Conservation (phyloP, 805 yeast genomes). For the Wickerhamomyces rabaulensis region DNA sequence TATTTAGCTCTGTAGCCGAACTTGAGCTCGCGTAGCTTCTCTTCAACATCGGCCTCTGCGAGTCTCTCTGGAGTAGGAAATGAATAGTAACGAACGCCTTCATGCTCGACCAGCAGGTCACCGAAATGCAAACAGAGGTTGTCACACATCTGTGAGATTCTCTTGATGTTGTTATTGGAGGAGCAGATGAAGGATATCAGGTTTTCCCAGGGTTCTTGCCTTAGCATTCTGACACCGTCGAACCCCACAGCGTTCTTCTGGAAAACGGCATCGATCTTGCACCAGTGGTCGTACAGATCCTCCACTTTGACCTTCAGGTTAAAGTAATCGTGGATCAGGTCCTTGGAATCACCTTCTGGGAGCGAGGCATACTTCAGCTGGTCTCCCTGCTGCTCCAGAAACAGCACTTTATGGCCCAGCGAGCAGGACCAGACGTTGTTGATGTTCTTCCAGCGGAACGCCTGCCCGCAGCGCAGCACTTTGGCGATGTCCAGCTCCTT, state of each 20-base stretch:
- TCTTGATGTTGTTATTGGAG: conserved; percentile 89
- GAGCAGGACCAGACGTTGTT: conserved; percentile 65
- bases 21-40: conserved; percentile 36
- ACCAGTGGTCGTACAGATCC: conserved; percentile 59
- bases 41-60: conserved; percentile 36
- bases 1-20: conserved; percentile 94
- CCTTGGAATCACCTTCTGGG: conserved; percentile 31
- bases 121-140: conserved; percentile 71
- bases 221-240: conserved; percentile 74
- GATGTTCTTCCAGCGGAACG: conserved; percentile 54
- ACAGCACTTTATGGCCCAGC: conserved; percentile 50
- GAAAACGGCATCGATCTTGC: conserved; percentile 45
- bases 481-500: conserved; percentile 54
- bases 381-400: conserved; percentile 55
- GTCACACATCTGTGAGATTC: conserved; percentile 92
- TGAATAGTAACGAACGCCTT: conserved; percentile 54
- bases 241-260: conserved; percentile 32
- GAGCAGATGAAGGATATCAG: conserved; percentile 88
- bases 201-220: conserved; percentile 98
- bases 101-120: conserved; percentile 43
- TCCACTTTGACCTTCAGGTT: conserved; percentile 52
- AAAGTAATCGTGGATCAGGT: conserved; percentile 62
- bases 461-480: conserved; percentile 80
- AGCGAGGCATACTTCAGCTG: conserved; percentile 37
- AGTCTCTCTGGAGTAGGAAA: conserved; percentile 69